Base-by-base conservation (phyloP, 2,329 filamentous ascomycete genomes). In the Didymella glomerata region DNA sequence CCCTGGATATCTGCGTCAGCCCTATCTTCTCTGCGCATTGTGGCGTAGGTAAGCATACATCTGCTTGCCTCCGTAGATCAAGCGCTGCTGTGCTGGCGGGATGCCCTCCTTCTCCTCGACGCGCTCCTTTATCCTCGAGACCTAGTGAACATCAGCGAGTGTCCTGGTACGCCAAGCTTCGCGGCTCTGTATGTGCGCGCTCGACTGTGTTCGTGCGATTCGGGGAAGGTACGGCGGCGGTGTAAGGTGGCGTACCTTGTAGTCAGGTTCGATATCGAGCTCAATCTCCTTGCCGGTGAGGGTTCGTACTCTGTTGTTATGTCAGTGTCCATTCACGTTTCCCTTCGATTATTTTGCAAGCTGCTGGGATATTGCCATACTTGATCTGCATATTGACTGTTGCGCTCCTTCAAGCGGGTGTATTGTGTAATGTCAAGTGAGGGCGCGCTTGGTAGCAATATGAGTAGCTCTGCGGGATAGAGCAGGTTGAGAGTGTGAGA, bases 101-200 rank as follows among this genome's bases (percentile, higher is more conserved):
- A 99, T 99, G 57, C 95, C 95, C 77, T 98, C 95, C 82, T 98
- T 98, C 83, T 99, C 95, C 80, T 99, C 95, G 55, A 99, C 95
- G 73, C 94, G 93, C 81, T 98, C 95, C 85, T 99, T 99, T 85
- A 99, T 98, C 78, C 93, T 89, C 40, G 90, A 89, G 69, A 98
- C 91, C 93, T 96, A 67, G 3, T 40, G 3, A 10, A 3, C 36
- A 44, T 72, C 51, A 70, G 64, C 52, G 36, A 30, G 14, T 30
- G 38, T 41, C 3, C 2, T 13, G 8, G 13, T 5, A 20, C 24
- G 25, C 7, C 14, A 11, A 22, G 3, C 1, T 51, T 24, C 18
- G 30, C 11, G 42, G 22, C 25, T 20, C n/a, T 38, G 9, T 34
- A 36, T 42, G 16, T 42, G 16, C n/a, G 24, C 34, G 16, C 16